Conservation (phyloP, 1,284 basidiomycete species). For the Ustilago crameri region DNA sequence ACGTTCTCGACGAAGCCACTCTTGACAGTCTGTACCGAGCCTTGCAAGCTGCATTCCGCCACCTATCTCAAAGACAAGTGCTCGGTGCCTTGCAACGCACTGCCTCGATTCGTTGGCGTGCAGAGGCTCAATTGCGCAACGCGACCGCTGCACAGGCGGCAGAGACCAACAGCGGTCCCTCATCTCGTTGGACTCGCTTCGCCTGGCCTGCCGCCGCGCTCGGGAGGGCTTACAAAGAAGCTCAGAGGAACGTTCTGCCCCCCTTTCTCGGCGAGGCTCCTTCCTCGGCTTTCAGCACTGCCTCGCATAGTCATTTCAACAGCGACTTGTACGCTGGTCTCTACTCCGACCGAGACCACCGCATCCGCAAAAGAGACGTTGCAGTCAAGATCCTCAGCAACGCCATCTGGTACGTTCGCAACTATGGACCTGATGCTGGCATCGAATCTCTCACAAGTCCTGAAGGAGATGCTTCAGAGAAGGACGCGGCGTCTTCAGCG, state of each 20-base stretch:
- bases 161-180: slow-evolving; percentile 15
- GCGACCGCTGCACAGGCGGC: slow-evolving; percentile 37
- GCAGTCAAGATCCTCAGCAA: slow-evolving; percentile 60
- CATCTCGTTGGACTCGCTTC: slow-evolving; percentile 46
- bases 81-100: slow-evolving; percentile 53
- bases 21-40: slow-evolving; percentile 42
- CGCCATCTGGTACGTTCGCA: slow-evolving; percentile 58
- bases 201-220: slow-evolving; percentile 52
- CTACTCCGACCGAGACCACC: slow-evolving; percentile 31
- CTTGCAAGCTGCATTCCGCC: slow-evolving; percentile 32
- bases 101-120: slow-evolving; percentile 58
- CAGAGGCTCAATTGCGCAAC: slow-evolving; percentile 54
- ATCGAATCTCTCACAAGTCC: slow-evolving; percentile 21
- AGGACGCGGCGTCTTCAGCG: not conserved
- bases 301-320: slow-evolving; percentile 10
- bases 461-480: not conserved
- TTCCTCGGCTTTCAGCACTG: slow-evolving; percentile 5
- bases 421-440: slow-evolving; percentile 45
- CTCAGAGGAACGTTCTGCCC: slow-evolving; percentile 24
- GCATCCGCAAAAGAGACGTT: slow-evolving; percentile 59
- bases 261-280: slow-evolving; percentile 12
- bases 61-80: slow-evolving; percentile 46
- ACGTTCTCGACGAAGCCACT: slow-evolving; percentile 32
- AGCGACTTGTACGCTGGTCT: slow-evolving; percentile 16
- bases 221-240: slow-evolving; percentile 50